These are phyloP conservation scores for Pichia phayaonensis DNA, from an alignment of 805 yeast genomes.

Conservation along the genomic window DNA sequence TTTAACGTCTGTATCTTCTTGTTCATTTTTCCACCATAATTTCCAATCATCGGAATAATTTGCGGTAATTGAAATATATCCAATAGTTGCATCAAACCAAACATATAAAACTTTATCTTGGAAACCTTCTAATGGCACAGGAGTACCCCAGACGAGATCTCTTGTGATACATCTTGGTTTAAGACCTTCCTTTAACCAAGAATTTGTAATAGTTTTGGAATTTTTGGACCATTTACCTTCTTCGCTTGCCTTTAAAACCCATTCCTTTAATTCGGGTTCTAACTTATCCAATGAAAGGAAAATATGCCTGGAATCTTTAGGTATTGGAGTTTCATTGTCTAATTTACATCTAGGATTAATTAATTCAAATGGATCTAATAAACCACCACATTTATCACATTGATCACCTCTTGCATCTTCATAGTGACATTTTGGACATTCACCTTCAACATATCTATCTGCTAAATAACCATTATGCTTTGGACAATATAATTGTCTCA, in stretches of 20 bases:
- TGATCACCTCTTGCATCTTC: constrained; percentile 99
- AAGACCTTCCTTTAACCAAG: constrained; percentile 92
- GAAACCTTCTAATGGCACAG: constrained; percentile 85
- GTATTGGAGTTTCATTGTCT: constrained; percentile 75
- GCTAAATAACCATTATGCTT: constrained; percentile 88
- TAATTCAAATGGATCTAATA: constrained; percentile 87
- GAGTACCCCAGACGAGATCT: constrained; percentile 97
- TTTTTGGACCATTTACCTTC: constrained; percentile 90
- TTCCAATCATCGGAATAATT: constrained; percentile 78
- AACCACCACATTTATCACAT: constrained; percentile 91
- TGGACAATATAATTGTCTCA: constrained; percentile 87
- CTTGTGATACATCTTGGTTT: constrained; percentile 94
- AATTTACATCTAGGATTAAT: constrained; percentile 93
- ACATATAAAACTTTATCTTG: constrained; percentile 90
- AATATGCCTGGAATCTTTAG: constrained; percentile 76
- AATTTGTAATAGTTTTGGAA: constrained; percentile 77
- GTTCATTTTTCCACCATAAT: constrained; percentile 71
- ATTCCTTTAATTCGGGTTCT: constrained; percentile 63
- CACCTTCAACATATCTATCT: constrained; percentile 95
- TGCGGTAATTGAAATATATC: constrained; percentile 94
- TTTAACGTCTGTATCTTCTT: constrained; percentile 77
- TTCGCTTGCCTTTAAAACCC: constrained; percentile 62
- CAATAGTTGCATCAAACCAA: constrained; percentile 98
- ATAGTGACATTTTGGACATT: constrained; percentile 89
- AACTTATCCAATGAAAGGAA: constrained; percentile 78